Evolutionary conservation across 495 filamentous ascomycete genomes (phyloP), one percentile per base, ranked within the genome.

Genomic region (Sabuloglossum arenarium): DNA sequence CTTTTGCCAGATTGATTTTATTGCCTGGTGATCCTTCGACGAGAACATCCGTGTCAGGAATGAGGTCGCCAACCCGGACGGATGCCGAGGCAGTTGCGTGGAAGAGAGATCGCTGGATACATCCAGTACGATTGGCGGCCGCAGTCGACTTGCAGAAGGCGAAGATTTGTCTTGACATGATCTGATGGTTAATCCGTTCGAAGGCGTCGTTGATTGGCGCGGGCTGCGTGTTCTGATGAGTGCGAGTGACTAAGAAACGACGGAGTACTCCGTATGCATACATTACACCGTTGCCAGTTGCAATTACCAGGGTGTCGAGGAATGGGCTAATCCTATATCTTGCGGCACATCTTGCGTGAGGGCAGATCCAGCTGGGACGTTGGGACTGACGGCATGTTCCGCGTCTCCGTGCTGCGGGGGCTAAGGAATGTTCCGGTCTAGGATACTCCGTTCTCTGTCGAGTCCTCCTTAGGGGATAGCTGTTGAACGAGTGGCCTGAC

Each of bases 1-100:
- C 85, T 61, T 82, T 76, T 61, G 79, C 78, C 55, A 98, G 74
- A 65, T 85, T 91, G 64, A 96, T 79, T 68, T 86, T 88, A 75
- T 86, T 91, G 47, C 85, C 88, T 23, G 79, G 79, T 23, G 71
- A 75, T 64, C 66, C 68, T 67, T 86, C 84, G 60, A 76, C 71
- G 53, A 85, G 73, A 25, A 72, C 67, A 55, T 79, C 74, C 39
- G 84, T 63, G 62, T 75, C 66, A 29, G 84, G 84, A 25, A 86
- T 66, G 51, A 63, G 61, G 64, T 85, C 83, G 59, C 80, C 80
- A 47, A 74, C 71, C 56, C 76, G 67, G 62, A 86, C 73, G 55
- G 70, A 67, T 37, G 65, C 67, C 21, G 64, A 68, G 11, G 67
- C 58, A 32, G 78, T 73, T 62, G 68, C 59, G 71, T 79, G 76